Base-by-base conservation (phyloP, 75 land plant species). In the Chamaecyparis obtusa region DNA sequence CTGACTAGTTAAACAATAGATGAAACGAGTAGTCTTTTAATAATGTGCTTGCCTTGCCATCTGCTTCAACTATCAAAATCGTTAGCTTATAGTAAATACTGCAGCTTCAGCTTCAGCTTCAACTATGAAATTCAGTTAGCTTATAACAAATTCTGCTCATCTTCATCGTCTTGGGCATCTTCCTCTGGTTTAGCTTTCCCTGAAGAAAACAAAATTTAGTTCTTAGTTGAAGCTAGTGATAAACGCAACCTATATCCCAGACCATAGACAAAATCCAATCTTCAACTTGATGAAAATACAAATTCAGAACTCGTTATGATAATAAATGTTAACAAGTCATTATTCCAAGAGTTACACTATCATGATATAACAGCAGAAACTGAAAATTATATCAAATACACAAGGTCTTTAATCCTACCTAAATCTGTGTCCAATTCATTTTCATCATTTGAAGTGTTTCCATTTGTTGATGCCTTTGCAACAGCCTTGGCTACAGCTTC, bases 401-500 rank as follows among this genome's bases (percentile, higher is more conserved):
- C 11, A 3, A 17, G n/a, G 48, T 11, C n/a, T 10, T 46, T 81
- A 15, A 27, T 44, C 10, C 48, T 27, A n/a, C 32, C 83, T 10
- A n/a, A 10, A 44, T 46, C 49, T 44, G 49, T 3, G 32, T 10
- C 46, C 51, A 81, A 44, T 13, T 81, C 43, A 44, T 81, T 41
- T 8, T 81, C n/a, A 81, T 44, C 83, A 44, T 46, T 46, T 46
- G 54, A 44, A n/a, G 32, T 10, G 13, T 86, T 85, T 39, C 32
- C 87, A 75, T 80, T 39, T 27, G 91, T 83, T 51, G 88, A 79
- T 41, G 87, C 93, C 35, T 91, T 89, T 21, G 90, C 83, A 14
- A 92, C 78, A 14, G 94, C 92, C 88, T 89, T 94, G 32, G 96
- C 93, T 75, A 93, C 87, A 24, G 88, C 96, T 91, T 97, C 99